Conservation (phyloP, 257 asterid species). For the Paraleonurus japonicus region DNA sequence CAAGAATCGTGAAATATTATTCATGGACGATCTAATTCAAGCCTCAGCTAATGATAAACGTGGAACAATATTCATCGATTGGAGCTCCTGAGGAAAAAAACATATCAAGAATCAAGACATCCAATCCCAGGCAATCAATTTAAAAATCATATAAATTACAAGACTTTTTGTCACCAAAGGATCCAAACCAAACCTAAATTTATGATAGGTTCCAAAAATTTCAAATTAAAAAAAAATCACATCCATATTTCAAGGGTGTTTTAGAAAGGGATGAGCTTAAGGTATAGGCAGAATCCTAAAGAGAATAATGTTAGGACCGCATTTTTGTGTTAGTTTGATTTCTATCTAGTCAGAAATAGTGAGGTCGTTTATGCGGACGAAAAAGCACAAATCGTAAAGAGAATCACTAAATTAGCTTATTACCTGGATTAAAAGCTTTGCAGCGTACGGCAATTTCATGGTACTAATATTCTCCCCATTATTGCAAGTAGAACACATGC, state of each 20-base stretch:
- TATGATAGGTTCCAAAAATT: not conserved
- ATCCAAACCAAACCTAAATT: not conserved
- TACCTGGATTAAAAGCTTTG: constrained; percentile 98
- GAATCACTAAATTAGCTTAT: constrained; percentile 19
- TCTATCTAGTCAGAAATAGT: too few relatives aligned
- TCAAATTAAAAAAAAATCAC: not conserved
- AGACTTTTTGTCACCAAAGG: not conserved
- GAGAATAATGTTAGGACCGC: too few relatives aligned
- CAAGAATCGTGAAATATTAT: too few relatives aligned
- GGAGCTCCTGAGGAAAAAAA: not conserved
- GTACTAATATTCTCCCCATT: constrained; percentile 83
- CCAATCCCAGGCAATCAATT: not conserved
- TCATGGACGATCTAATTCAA: not conserved
- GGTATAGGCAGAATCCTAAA: too few relatives aligned
- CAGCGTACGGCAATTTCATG: constrained; percentile 94
- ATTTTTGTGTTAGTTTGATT: too few relatives aligned
- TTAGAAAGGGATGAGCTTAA: too few relatives aligned
- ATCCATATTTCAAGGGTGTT: too few relatives aligned
- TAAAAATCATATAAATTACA: too few relatives aligned
- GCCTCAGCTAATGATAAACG: not conserved
- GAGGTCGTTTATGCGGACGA: too few relatives aligned
- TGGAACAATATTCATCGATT: not conserved
- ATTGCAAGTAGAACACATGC: constrained; percentile 81
- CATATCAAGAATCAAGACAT: too few relatives aligned
- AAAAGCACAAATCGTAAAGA: too few relatives aligned